Base-by-base conservation (phyloP, 1,284 basidiomycete species). In the Cutaneotrichosporon sp. region DNA sequence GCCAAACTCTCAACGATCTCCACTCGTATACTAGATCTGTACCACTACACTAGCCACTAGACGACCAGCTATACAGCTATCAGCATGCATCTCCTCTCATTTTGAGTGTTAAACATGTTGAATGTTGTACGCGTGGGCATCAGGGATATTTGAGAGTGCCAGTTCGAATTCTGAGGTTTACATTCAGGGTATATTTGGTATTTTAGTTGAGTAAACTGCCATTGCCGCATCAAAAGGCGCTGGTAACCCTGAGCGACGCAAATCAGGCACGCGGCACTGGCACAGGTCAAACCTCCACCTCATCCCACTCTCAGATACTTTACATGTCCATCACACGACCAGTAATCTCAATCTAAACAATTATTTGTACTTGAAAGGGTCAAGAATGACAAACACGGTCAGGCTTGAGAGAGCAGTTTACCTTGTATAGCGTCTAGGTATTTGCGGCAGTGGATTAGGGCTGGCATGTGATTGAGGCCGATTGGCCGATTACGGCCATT, bases 51-150 rank as follows among this genome's bases (percentile, higher is more conserved):
- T 50, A 50, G 10, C 49, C 47, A 49, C 26, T 30, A 34, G 36
- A 42, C 55, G 21, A 26, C 34, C 11, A 36, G 34, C 34, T 13
- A 36, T 36, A 36, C 11, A 9, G 7, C 34, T 8, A 56, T 38
- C 21, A 42, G 22, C 55, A 56, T 56, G 22, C 30, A 53, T 53
- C 55, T 56, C 55, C 55, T 56, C 55, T 56, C 55, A 56, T 42
- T 56, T 42, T 22, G 26, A 26, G 26, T 26, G 34, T 18, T 26
- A 34, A 22, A 51, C 2, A 21, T 26, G 47, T 7, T 6, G 47
- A 1, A 21, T 10, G 47, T 49, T 5, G 47, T 14, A 21, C 21
- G 47, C 47, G 22, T 49, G 47, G 47, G 18, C 26, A 14, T 31
- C 50, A 22, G 22, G 47, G 47, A n/a, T 18, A 22, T 49, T 21